Conservation (phyloP, 129 eudicot species). For the Flaveria robusta region DNA sequence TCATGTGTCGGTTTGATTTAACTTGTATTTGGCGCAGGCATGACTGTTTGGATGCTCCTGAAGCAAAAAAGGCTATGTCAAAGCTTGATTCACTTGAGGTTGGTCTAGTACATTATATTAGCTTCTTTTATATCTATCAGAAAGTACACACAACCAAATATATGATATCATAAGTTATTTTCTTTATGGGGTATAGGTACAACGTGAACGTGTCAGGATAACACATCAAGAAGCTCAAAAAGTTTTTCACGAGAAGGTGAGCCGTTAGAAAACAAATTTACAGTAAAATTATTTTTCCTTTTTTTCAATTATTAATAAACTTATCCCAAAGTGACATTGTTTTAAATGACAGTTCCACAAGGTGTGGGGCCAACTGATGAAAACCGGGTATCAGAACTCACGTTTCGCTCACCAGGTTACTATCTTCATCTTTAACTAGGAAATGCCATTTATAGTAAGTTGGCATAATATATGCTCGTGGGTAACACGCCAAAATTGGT, state of each 20-base stretch:
- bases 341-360: conserved; percentile 65
- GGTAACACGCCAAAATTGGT: not conserved
- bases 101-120: conserved; percentile 16
- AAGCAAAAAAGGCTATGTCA: conserved; percentile 39
- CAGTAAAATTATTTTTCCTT: not conserved
- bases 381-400: conserved; percentile 95
- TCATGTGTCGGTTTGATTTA: not conserved
- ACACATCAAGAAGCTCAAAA: conserved; percentile 77
- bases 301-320: not conserved
- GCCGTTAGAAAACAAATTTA: not conserved
- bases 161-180: not conserved
- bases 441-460: not conserved
- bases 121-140: not conserved
- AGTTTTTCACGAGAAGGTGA: conserved; percentile 78
- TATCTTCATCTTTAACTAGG: not conserved
- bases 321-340: not conserved
- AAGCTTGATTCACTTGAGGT: conserved; percentile 62
- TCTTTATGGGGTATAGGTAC: conserved; percentile 23
- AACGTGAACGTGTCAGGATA: conserved; percentile 56
- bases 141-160: not conserved
- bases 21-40: conserved; percentile 40
- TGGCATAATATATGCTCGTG: not conserved
- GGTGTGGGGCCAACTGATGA: conserved; percentile 98
- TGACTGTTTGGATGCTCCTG: conserved; percentile 40
- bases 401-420: conserved; percentile 95